Conservation (phyloP, 1,139 yeast genomes). For the Blastobotrys persicus region DNA sequence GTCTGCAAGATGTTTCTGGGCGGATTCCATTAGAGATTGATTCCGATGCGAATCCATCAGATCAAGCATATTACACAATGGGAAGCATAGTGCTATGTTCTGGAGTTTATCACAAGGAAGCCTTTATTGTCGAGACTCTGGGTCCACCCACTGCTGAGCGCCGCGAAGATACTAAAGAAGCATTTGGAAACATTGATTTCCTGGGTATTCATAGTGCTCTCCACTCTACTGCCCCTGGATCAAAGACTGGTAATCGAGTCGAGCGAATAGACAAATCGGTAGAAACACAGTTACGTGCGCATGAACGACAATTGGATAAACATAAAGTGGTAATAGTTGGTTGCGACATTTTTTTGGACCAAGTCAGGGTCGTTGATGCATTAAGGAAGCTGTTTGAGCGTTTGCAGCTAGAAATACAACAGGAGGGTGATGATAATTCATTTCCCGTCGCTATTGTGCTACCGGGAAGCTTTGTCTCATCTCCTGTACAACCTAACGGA, state of each 20-base stretch:
- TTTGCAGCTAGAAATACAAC: slow-evolving; percentile 46
- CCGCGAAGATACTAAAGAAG: slow-evolving; percentile 61
- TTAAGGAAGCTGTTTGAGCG: slow-evolving; percentile 55
- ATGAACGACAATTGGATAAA: slow-evolving; percentile 55
- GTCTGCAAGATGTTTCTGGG: slow-evolving; percentile 80
- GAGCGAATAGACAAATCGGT: slow-evolving; percentile 59
- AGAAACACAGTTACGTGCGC: slow-evolving; percentile 50
- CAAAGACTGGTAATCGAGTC: slow-evolving; percentile 24
- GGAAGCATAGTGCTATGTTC: slow-evolving; percentile 83
- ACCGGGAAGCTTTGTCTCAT: slow-evolving; percentile 68
- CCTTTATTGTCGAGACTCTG: slow-evolving; percentile 70
- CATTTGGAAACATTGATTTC: slow-evolving; percentile 77
- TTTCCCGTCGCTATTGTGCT: slow-evolving; percentile 59
- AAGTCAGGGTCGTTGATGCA: slow-evolving; percentile 55
- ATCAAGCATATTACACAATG: slow-evolving; percentile 67
- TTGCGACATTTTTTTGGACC: slow-evolving; percentile 66
- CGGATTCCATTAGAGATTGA: slow-evolving; percentile 66
- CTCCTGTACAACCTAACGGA: slow-evolving; percentile 56
- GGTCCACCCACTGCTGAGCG: slow-evolving; percentile 90
- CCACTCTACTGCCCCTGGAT: slow-evolving; percentile 14
- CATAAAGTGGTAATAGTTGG: slow-evolving; percentile 72
- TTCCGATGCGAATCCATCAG: slow-evolving; percentile 51
- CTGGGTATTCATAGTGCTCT: slow-evolving; percentile 58
- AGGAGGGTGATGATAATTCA: slow-evolving; percentile 37
- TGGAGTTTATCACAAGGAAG: slow-evolving; percentile 72